Conservation (phyloP, 2,329 filamentous ascomycete genomes). For the Penicillium sp. region DNA sequence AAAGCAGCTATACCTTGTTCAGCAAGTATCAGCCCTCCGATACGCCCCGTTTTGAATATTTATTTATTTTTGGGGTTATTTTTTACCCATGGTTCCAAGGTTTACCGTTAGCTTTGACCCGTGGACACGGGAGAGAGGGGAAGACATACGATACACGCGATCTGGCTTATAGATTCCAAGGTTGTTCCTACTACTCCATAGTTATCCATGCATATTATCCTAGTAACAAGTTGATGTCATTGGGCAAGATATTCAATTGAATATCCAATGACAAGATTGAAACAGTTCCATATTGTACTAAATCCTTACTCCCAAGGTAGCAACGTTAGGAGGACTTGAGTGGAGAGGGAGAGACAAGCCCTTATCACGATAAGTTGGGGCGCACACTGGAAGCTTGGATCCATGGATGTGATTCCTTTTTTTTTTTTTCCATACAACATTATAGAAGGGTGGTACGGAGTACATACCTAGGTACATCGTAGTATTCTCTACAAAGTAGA, state of each 20-base stretch:
- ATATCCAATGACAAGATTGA: not conserved
- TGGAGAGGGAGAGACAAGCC: constrained; percentile 1
- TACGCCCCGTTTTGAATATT: constrained; percentile 2
- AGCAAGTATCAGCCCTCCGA: constrained; percentile 1
- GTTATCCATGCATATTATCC: not conserved
- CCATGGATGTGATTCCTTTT: not conserved
- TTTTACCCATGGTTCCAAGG: not conserved
- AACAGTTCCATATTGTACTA: not conserved
- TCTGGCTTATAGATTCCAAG: not conserved
- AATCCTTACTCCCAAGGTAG: constrained; percentile 4
- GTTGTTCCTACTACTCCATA: not conserved
- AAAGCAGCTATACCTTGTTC: not conserved
- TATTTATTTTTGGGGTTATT: not conserved
- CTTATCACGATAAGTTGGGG: constrained; percentile 2
- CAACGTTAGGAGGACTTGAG: not conserved
- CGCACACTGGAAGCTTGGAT: constrained; percentile 2
- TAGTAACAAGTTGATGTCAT: not conserved
- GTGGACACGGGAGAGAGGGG: not conserved
- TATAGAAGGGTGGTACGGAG: not conserved
- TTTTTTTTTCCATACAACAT: not conserved
- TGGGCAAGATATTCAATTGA: not conserved
- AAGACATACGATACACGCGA: not conserved
- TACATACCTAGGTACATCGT: not conserved
- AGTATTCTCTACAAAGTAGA: too few relatives aligned
- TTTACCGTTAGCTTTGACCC: not conserved